Evolutionary conservation across 495 filamentous ascomycete genomes (phyloP).

Genomic region (Penicillium samsonianum): DNA sequence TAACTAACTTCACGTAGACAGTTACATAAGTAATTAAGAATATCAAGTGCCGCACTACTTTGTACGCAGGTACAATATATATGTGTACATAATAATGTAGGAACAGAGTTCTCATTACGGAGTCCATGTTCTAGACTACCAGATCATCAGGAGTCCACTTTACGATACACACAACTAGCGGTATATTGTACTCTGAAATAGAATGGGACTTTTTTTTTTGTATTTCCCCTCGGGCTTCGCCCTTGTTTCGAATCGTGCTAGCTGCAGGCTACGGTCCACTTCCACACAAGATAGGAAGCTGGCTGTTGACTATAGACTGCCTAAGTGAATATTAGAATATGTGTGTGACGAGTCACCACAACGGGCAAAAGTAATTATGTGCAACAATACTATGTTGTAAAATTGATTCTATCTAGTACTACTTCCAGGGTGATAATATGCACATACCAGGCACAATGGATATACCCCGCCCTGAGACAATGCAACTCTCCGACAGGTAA

Average conservation of each 20-base stretch:
- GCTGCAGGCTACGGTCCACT: conserved; percentile 3
- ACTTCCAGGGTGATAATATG: conserved; percentile 2
- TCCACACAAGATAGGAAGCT: conserved; percentile 12
- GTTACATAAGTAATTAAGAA: not conserved
- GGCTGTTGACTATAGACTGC: not conserved
- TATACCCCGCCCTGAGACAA: conserved; percentile 14
- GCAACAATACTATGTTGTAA: not conserved
- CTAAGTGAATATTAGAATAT: not conserved
- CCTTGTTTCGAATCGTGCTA: conserved; percentile 23
- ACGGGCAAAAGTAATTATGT: not conserved
- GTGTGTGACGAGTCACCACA: not conserved
- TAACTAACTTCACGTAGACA: too few relatives aligned
- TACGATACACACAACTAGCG: conserved; percentile 9
- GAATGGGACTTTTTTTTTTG: conserved; percentile 9
- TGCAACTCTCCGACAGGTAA: conserved; percentile 8
- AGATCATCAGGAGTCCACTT: conserved; percentile 17
- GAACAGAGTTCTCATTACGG: not conserved
- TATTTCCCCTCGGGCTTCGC: conserved; percentile 10
- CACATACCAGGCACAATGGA: conserved; percentile 6
- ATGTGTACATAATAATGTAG: not conserved
- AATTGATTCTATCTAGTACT: not conserved
- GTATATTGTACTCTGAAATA: not conserved
- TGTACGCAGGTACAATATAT: not conserved
- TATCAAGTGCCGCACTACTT: not conserved
- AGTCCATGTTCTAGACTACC: conserved; percentile 9